Evolutionary conservation across 331 rosid species (phyloP), one percentile per base, ranked within the genome.

Genomic region (Ulmus americana): DNA sequence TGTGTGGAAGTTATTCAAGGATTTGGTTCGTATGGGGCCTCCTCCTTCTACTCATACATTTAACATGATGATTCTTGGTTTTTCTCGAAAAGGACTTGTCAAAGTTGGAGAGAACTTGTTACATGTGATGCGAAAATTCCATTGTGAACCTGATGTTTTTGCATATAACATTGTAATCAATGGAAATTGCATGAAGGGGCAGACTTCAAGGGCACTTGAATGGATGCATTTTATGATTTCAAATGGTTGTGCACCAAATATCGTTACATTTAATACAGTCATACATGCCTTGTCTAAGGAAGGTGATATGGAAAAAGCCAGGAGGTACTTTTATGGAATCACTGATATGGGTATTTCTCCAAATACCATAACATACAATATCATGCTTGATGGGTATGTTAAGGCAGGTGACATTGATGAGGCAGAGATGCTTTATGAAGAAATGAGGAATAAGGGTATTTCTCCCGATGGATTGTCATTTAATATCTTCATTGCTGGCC

Each of bases 351-450:
- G 85, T 58, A 56, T 80, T 55, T 22, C 76, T 59, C 80, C 75
- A 1, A 79, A 77, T 75, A 66, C 82, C 40, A 35, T 8, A n/a
- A 59, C 65, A 1, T 88, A 81, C 74, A 91, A 86, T 76, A 72
- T 88, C 10, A 55, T 88, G 74, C 79, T 91, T 76, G 86, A 86
- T 77, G 97, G 96, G 56, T 83, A 88, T 70, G 83, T 91, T 60
- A 91, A 91, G 84, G 83, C 90, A 11, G 73, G 95, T 69, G 92
- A 91, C 22, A 65, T 88, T 56, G 80, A 58, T 66, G 86, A 83
- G 63, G 97, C 95, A 63, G 81, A 50, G 79, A 66, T 69, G 76
- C 85, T 91, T 62, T 88, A 69, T 61, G 85, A 84, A 59, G 95
- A 86, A 74, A 91, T 91, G 97, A 84, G 66, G 80, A 68, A 67